Evolutionary conservation across 2,329 filamentous ascomycete species (phyloP).

Genomic region (Xylariaceae sp.): DNA sequence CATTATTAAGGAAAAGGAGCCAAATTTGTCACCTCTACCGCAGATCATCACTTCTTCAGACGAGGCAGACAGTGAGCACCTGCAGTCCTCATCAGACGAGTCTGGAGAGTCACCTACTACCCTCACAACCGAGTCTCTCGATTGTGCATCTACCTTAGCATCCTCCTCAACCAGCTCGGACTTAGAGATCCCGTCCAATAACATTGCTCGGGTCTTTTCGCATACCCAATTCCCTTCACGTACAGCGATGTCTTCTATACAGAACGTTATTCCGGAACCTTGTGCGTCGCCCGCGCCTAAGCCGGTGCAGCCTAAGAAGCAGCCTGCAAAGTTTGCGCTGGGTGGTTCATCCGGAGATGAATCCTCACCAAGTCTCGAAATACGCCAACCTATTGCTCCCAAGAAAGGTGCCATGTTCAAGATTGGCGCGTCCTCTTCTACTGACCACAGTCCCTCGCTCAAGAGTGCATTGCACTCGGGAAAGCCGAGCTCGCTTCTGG

Average conservation of each 20-base stretch:
- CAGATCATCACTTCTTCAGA: constrained; percentile 34
- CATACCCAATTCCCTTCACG: constrained; percentile 57
- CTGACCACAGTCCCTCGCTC: constrained; percentile 68
- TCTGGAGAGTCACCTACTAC: constrained; percentile 48
- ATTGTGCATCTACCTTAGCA: constrained; percentile 20
- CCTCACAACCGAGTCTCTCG: constrained; percentile 27
- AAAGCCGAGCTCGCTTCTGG: constrained; percentile 39
- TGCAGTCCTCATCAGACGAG: constrained; percentile 41
- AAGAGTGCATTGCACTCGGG: constrained; percentile 47
- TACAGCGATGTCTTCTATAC: constrained; percentile 45
- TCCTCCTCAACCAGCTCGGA: constrained; percentile 41
- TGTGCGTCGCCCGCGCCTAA: constrained; percentile 54
- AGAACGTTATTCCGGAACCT: constrained; percentile 58
- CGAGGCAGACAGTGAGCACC: constrained; percentile 44
- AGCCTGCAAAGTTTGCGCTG: constrained; percentile 60
- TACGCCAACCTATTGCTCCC: constrained; percentile 34
- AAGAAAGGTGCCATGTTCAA: constrained; percentile 45
- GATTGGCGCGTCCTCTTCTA: constrained; percentile 57
- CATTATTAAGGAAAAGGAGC: constrained; percentile 83
- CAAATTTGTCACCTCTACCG: constrained; percentile 52
- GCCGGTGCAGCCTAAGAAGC: constrained; percentile 62
- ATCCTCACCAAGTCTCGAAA: constrained; percentile 59
- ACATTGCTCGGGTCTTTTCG: constrained; percentile 74
- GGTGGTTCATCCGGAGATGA: constrained; percentile 75
- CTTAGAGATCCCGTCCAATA: constrained; percentile 29